phyloP scores from a whole-genome alignment of 805 yeast genomes.

The Sugiyamaella qingdaonensis region DNA sequence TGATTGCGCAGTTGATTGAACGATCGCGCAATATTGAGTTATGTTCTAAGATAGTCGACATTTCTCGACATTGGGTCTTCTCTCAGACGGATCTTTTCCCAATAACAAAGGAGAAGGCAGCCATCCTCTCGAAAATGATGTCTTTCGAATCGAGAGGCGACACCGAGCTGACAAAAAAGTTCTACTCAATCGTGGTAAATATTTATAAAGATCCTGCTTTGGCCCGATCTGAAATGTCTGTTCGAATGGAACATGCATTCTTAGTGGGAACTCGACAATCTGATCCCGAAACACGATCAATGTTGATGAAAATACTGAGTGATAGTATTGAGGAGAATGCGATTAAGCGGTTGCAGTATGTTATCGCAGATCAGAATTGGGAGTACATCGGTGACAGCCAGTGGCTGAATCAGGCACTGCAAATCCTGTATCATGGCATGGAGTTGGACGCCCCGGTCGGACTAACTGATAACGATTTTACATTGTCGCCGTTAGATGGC shows the following conservation, averaged over 20 bases:
- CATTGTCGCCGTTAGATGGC: conserved; percentile 31
- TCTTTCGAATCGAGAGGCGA: conserved; percentile 88
- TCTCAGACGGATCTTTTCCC: conserved; percentile 81
- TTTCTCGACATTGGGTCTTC: conserved; percentile 88
- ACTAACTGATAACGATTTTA: conserved; percentile 41
- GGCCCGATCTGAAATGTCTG: conserved; percentile 82
- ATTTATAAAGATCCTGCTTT: conserved; percentile 77
- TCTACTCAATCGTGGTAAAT: conserved; percentile 80
- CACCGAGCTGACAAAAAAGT: conserved; percentile 66
- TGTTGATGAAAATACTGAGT: conserved; percentile 74
- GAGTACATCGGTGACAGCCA: conserved; percentile 88
- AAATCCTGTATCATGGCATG: conserved; percentile 75
- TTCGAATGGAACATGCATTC: conserved; percentile 94
- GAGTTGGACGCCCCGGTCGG: conserved; percentile 46
- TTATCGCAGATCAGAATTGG: conserved; percentile 96
- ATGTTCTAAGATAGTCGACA: conserved; percentile 65
- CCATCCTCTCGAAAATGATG: conserved; percentile 87
- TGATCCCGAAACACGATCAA: conserved; percentile 67
- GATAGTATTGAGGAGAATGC: conserved; percentile 74
- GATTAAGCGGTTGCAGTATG: conserved; percentile 74
- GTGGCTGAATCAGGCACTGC: conserved; percentile 93
- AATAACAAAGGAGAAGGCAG: conserved; percentile 93
- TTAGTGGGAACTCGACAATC: conserved; percentile 85
- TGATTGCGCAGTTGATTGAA: conserved; percentile 86
- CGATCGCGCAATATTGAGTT: conserved; percentile 76